These are phyloP conservation scores for Tolypocladium guangdongense DNA, from an alignment of 2,329 filamentous ascomycete species.

Conservation along the genomic window DNA sequence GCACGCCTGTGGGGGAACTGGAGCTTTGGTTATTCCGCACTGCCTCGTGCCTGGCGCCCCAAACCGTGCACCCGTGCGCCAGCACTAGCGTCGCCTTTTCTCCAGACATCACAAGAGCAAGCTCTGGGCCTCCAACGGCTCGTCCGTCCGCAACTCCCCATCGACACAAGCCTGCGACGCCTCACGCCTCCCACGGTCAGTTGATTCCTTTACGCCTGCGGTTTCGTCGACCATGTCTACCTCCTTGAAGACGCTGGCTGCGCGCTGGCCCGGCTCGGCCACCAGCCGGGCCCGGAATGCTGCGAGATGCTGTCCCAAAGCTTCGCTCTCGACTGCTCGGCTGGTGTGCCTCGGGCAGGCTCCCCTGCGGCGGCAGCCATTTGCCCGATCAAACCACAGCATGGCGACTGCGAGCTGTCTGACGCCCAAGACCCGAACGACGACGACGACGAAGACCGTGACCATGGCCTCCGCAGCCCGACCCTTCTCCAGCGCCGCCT, in stretches of 20 bases:
- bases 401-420: constrained; percentile 1
- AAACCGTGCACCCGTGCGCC: neutral
- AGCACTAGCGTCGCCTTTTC: neutral
- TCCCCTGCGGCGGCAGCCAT: constrained; percentile 1
- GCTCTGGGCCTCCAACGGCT: neutral
- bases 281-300: constrained; percentile 10
- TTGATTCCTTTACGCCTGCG: neutral
- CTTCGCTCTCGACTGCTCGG: constrained; percentile 16
- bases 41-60: neutral
- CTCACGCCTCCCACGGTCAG: neutral
- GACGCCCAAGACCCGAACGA: neutral
- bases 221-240: neutral
- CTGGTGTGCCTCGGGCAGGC: constrained; percentile 12
- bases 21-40: no score
- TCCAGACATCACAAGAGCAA: neutral
- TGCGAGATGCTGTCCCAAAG: constrained; percentile 14
- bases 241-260: constrained; percentile 19
- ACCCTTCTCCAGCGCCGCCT: constrained; percentile 6
- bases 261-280: constrained; percentile 17
- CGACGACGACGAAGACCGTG: neutral
- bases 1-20: no score
- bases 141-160: neutral
- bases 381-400: neutral
- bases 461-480: constrained; percentile 4
- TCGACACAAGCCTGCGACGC: neutral